Evolutionary conservation across 192 early-diverging fungal genomes (phyloP).

Genomic region (Allomyces macrogynus): DNA sequence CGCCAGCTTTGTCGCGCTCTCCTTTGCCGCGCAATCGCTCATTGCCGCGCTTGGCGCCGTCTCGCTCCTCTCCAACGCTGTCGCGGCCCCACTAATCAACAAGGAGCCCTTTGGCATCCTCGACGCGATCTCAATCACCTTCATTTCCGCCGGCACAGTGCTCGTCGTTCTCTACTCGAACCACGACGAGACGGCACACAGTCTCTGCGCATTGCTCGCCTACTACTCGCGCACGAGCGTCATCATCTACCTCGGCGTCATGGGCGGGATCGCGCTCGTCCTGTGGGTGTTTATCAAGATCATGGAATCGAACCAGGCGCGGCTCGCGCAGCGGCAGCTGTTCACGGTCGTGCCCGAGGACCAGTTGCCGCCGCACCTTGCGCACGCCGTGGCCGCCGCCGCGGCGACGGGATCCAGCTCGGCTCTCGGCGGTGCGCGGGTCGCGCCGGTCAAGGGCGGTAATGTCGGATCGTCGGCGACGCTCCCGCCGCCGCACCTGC

Average conservation of each 20-base stretch:
- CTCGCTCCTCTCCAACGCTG: slow-evolving; percentile 55
- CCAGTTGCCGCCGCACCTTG: no score
- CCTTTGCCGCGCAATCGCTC: slow-evolving; percentile 60
- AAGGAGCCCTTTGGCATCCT: slow-evolving; percentile 41
- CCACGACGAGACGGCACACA: slow-evolving; percentile 21
- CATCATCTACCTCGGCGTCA: slow-evolving; percentile 41
- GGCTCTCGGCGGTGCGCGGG: no score
- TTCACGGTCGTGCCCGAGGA: not conserved
- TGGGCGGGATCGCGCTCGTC: slow-evolving; percentile 26
- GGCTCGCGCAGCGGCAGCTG: not conserved
- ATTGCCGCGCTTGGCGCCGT: slow-evolving; percentile 57
- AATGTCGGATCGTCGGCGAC: no score
- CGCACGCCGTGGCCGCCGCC: no score
- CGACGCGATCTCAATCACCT: slow-evolving; percentile 47
- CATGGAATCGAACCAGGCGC: slow-evolving; percentile 22
- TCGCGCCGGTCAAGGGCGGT: no score
- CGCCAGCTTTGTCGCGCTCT: not conserved
- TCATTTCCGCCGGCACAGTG: slow-evolving; percentile 54
- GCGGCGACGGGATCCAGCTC: no score
- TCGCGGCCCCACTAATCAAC: slow-evolving; percentile 56
- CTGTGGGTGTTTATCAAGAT: slow-evolving; percentile 37
- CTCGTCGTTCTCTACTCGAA: slow-evolving; percentile 46
- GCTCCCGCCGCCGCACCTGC: no score
- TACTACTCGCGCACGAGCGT: slow-evolving; percentile 39
- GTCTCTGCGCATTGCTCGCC: slow-evolving; percentile 46